phyloP scores from a whole-genome alignment of 805 yeast species.

The Spathaspora hagerdaliae region DNA sequence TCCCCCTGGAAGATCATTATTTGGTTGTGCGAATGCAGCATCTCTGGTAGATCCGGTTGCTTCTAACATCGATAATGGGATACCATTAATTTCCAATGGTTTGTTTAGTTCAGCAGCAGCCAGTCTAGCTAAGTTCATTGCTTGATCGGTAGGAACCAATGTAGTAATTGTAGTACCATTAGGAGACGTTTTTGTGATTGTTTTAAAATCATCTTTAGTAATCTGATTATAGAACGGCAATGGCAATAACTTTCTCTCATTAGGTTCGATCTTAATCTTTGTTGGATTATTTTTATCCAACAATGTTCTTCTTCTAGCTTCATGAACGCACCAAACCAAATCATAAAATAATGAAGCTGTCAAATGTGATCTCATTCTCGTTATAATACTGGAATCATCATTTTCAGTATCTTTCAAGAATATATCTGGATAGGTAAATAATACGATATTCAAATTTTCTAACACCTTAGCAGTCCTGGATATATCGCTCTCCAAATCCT shows the following conservation, averaged over 20 bases:
- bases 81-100: conserved; percentile 63
- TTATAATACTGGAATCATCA: conserved; percentile 54
- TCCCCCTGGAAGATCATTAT: neutral
- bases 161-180: conserved; percentile 91
- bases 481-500: conserved; percentile 83
- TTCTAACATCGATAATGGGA: conserved; percentile 67
- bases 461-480: conserved; percentile 87
- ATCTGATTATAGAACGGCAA: conserved; percentile 89
- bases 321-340: conserved; percentile 91
- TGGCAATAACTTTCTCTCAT: conserved; percentile 48
- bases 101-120: conserved; percentile 52
- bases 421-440: conserved; percentile 82
- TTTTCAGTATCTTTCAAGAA: conserved; percentile 62
- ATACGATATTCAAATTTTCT: conserved; percentile 82
- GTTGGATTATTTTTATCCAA: conserved; percentile 23
- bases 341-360: conserved; percentile 91
- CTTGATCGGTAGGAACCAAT: conserved; percentile 80
- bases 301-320: conserved; percentile 70
- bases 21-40: conserved; percentile 1
- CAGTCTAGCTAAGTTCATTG: conserved; percentile 58
- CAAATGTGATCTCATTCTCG: conserved; percentile 86
- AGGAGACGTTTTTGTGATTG: conserved; percentile 82
- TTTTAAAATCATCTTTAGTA: conserved; percentile 81
- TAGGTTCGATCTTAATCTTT: neutral
- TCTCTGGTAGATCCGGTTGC: conserved; percentile 67